These are phyloP conservation scores for Neckera pumila DNA, from an alignment of 225 moss, liverwort and hornwort species.

Conservation along the genomic window DNA sequence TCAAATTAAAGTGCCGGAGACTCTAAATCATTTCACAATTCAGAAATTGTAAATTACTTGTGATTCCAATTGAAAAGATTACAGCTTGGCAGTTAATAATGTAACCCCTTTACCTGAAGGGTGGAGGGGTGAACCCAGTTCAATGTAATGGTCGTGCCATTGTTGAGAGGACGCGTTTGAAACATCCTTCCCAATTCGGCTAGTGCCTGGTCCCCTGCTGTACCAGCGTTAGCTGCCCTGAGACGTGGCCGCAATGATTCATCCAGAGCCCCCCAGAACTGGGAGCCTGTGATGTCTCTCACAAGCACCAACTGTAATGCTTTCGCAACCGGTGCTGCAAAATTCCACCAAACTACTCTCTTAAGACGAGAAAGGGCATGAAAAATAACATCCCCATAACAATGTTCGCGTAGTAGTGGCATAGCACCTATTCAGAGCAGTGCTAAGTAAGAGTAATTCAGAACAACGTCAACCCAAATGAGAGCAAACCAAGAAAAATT, in stretches of 20 bases:
- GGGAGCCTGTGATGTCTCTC: constrained; percentile 57
- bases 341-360: background rate
- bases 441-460: background rate
- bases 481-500: background rate
- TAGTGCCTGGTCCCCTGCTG: constrained; percentile 40
- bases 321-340: constrained; percentile 51
- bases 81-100: background rate
- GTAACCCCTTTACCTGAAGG: background rate
- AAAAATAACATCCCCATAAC: background rate
- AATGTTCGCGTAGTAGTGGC: background rate
- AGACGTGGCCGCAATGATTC: constrained; percentile 57
- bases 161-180: constrained; percentile 28
- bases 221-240: constrained; percentile 26
- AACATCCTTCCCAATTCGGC: constrained; percentile 41
- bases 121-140: constrained; percentile 60
- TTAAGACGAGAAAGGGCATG: background rate
- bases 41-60: background rate
- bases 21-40: background rate
- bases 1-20: background rate
- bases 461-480: background rate
- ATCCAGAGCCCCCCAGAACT: constrained; percentile 76
- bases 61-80: background rate
- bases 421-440: background rate
- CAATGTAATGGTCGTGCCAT: constrained; percentile 36
- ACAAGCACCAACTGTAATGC: constrained; percentile 53